Evolutionary conservation across 306 rosid species (phyloP), one percentile per base, ranked within the genome.

Genomic region (Echinosophora koreensis): DNA sequence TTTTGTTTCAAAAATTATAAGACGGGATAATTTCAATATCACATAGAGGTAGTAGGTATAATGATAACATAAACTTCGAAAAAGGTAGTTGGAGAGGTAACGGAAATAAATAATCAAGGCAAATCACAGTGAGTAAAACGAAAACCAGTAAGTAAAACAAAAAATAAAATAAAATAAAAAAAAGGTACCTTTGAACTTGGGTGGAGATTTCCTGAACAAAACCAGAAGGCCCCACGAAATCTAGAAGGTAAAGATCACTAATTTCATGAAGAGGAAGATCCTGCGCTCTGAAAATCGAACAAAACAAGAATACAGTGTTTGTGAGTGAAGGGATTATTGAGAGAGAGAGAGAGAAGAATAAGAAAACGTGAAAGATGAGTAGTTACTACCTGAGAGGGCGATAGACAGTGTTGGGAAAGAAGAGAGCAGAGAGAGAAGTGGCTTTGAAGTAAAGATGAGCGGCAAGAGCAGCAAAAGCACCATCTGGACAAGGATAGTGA

Each of bases 401-500:
- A 86, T 92, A 90, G 47, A 92, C 97, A 6, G 92, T 86, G 81
- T 87, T 92, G 82, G 96, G 97, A 69, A 95, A 88, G 89, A 90
- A 94, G 55, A 86, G 84, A 61, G 79, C 74, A 4, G 89, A 68
- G 3, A 80, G 60, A 6, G 89, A 88, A 51, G 85, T 56, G 60
- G 94, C 85, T 47, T 96, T 88, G 85, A 89, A 95, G 79, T 83
- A 92, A 54, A 95, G 90, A 77, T 89, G 95, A 38, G 98, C 98
- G 1, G 97, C 97, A 14, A 94, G 85, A 22, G 98, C 97, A 34
- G 98, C 93, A 58, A 89, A 90, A 15, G 77, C 95, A 5, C 97
- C 97, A 87, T 94, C 98, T 1, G 97, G 97, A 67, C 98, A 94
- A 0, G 97, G 97, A 30, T 92, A 92, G 77, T 92, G 98, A 67